Conservation (phyloP, 495 filamentous ascomycete genomes). For the Lasiosphaeria ovina region DNA sequence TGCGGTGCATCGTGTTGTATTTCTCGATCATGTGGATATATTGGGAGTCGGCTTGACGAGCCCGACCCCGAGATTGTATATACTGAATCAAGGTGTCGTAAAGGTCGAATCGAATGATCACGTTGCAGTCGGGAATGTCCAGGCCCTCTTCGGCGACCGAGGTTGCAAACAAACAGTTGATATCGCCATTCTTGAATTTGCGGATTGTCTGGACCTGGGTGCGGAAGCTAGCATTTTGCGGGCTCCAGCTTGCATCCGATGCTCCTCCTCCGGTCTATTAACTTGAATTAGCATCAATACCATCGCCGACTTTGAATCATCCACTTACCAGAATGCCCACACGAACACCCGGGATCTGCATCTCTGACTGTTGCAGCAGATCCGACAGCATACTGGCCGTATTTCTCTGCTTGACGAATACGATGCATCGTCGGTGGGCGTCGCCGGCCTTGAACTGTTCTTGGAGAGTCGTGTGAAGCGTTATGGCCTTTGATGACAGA, state of each 20-base stretch:
- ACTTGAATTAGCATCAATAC: not conserved
- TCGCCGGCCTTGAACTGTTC: conserved; percentile 53
- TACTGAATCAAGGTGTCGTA: conserved; percentile 92
- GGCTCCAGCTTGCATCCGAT: conserved; percentile 19
- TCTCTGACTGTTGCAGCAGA: conserved; percentile 55
- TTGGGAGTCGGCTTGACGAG: conserved; percentile 70
- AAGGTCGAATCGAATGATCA: conserved; percentile 87
- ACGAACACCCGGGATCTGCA: conserved; percentile 58
- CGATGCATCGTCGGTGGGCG: conserved; percentile 70
- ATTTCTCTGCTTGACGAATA: conserved; percentile 78
- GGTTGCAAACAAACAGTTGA: conserved; percentile 91
- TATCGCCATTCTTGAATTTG: conserved; percentile 72
- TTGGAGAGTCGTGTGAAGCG: conserved; percentile 57
- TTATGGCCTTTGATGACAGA: conserved; percentile 71
- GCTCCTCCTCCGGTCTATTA: conserved; percentile 29
- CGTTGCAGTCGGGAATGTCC: conserved; percentile 93
- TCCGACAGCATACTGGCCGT: conserved; percentile 71
- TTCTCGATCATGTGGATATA: conserved; percentile 83
- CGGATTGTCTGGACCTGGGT: conserved; percentile 74
- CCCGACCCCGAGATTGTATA: conserved; percentile 91
- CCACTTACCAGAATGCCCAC: conserved; percentile 65
- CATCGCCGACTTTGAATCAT: not conserved
- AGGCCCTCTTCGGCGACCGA: conserved; percentile 94
- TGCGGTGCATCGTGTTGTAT: conserved; percentile 58
- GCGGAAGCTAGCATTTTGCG: conserved; percentile 59